phyloP scores from a whole-genome alignment of 2,329 filamentous ascomycete genomes.

The Fusarium albidum region DNA sequence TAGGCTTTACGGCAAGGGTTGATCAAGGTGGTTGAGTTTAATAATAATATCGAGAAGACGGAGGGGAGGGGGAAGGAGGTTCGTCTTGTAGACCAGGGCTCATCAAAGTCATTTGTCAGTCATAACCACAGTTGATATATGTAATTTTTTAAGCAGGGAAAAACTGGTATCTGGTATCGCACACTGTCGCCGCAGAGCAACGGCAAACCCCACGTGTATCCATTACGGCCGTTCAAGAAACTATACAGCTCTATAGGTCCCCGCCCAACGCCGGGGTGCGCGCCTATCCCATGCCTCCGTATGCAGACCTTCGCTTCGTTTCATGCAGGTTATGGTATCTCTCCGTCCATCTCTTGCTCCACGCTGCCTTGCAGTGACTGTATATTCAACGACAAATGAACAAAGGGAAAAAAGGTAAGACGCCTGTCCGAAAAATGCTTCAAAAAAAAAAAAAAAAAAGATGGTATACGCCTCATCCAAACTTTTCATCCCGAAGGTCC shows the following conservation, averaged over 20 bases:
- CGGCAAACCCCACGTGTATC: slow-evolving; percentile 16
- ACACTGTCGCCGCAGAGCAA: slow-evolving; percentile 13
- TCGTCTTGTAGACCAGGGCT: background rate
- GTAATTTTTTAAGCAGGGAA: background rate
- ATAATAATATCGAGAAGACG: no score
- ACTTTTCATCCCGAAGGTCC: slow-evolving; percentile 27
- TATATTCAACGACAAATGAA: background rate
- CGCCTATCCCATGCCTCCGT: slow-evolving; percentile 26
- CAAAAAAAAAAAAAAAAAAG: slow-evolving; percentile 17
- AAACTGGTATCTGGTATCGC: slow-evolving; percentile 15
- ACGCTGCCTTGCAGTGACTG: slow-evolving; percentile 12
- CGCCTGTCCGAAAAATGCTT: slow-evolving; percentile 20
- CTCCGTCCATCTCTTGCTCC: slow-evolving; percentile 16
- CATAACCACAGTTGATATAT: background rate
- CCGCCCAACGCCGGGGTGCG: slow-evolving; percentile 27
- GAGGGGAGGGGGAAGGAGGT: background rate
- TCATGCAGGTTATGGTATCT: slow-evolving; percentile 32
- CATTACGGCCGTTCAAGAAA: slow-evolving; percentile 23
- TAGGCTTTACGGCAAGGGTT: slow-evolving; percentile 41
- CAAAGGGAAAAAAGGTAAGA: slow-evolving; percentile 14
- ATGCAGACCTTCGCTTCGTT: slow-evolving; percentile 20
- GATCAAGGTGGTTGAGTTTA: background rate
- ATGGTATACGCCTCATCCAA: slow-evolving; percentile 21
- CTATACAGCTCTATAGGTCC: slow-evolving; percentile 28
- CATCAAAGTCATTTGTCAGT: background rate